Base-by-base conservation (phyloP, 129 eudicot species). In the Glebionis coronaria region DNA sequence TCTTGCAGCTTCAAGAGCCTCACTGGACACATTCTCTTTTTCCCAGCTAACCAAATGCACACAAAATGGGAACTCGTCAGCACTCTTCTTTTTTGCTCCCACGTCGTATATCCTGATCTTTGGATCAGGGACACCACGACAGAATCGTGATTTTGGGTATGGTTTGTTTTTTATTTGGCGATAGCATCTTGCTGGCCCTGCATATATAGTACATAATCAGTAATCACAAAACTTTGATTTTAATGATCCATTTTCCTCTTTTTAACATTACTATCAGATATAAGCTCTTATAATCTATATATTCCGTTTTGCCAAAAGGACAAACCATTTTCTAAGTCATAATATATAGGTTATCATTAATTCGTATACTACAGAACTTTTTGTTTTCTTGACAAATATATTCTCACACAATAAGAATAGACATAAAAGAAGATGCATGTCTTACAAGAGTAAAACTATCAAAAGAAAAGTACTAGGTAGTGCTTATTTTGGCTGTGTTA, bases 1-100 rank as follows among this genome's bases (percentile, higher is more conserved):
- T 9, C 80, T 78, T 1, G 84, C 88, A 54, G 88, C 88, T 64
- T 83, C 88, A 18, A 83, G 70, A 0, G 88, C 88, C 82, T 83
- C 88, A 35, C 87, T 82, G 1, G 87, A 82, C n/a, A 82, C 84
- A 51, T 75, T 83, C 61, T 83, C 87, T 77, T 83, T 79, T 67
- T 83, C 87, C 87, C 84, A 79, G 35, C 87, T 79, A 12, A 82
- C 83, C 56, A 82, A 65, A 64, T 83, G 84, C 46, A 83, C 87
- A 56, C 84, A 82, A 69, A 74, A 79, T 12, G 84, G 87, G 44
- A 82, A 75, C 29, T 82, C 87, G 57, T 82, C 87, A 4, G 63
- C 81, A 10, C 81, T 64, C 53, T 78, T 74, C 25, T 82, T 80
- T 51, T 80, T 80, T 81, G 71, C 76, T 1, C 81, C 84, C 2